Conservation (phyloP, 257 asterid species). For the Lycium ferocissimum region DNA sequence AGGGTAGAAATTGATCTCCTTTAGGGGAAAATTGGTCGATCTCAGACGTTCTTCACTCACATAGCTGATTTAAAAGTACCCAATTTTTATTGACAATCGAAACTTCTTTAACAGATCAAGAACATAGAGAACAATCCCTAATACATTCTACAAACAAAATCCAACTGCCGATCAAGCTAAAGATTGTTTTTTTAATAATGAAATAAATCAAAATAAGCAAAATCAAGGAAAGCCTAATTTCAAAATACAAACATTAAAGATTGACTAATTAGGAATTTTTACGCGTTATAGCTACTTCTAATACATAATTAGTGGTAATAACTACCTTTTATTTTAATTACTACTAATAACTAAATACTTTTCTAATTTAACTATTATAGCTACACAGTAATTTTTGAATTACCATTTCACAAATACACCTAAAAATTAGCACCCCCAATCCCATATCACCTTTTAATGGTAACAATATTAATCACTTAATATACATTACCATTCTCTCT, state of each 20-base stretch:
- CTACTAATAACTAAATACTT: no score
- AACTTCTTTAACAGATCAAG: not conserved
- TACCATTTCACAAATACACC: no score
- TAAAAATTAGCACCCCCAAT: no score
- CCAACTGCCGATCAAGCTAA: not conserved
- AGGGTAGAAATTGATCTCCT: not conserved
- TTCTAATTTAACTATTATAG: no score
- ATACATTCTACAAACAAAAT: not conserved
- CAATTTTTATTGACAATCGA: not conserved
- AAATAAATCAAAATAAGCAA: not conserved
- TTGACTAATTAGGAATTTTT: no score
- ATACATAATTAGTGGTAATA: no score
- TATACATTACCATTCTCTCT: no score
- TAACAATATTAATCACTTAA: no score
- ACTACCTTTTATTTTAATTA: no score
- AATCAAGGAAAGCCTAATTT: not conserved
- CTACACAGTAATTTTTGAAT: no score
- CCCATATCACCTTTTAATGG: no score
- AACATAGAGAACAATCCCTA: not conserved
- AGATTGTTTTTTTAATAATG: not conserved
- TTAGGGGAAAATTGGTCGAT: not conserved
- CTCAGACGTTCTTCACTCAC: not conserved
- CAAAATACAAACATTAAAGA: not conserved
- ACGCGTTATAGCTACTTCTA: no score
- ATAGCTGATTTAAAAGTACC: constrained; percentile 12